Evolutionary conservation across 2,329 filamentous ascomycete genomes (phyloP).

Genomic region (Cytospora chrysosperma): DNA sequence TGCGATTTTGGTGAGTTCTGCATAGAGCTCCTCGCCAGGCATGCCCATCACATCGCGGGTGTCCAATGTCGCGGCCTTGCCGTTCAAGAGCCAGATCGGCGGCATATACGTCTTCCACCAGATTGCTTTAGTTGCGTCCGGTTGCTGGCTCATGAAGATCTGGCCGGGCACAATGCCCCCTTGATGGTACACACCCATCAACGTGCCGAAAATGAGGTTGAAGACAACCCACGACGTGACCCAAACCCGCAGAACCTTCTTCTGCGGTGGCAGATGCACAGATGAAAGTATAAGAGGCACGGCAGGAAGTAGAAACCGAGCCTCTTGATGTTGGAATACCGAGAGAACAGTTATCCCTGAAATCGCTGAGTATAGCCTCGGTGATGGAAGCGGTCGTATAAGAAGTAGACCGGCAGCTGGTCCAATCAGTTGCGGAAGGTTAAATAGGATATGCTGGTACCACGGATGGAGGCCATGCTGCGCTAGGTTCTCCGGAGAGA

Average conservation of each 20-base stretch:
- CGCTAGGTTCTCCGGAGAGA: conserved; percentile 66
- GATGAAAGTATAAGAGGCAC: conserved; percentile 77
- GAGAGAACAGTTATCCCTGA: conserved; percentile 71
- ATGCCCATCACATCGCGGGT: conserved; percentile 76
- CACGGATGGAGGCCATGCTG: conserved; percentile 75
- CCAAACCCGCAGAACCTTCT: conserved; percentile 53
- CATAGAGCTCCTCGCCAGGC: conserved; percentile 58
- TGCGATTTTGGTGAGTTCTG: conserved; percentile 56
- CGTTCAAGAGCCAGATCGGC: conserved; percentile 76
- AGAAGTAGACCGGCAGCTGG: conserved; percentile 65
- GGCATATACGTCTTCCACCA: conserved; percentile 90
- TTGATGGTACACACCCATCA: conserved; percentile 84
- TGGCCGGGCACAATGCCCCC: conserved; percentile 75
- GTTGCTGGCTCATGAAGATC: conserved; percentile 69
- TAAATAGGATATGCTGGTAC: conserved; percentile 73
- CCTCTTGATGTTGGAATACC: conserved; percentile 76
- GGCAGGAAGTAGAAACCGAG: conserved; percentile 73
- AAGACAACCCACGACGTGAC: conserved; percentile 65
- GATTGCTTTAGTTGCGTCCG: conserved; percentile 66
- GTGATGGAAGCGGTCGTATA: conserved; percentile 53
- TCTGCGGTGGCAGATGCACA: conserved; percentile 61
- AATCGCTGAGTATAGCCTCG: conserved; percentile 70
- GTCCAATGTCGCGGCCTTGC: conserved; percentile 68
- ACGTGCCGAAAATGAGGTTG: conserved; percentile 63
- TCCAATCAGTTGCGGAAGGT: conserved; percentile 70